Percentiles rank a stretch among this genome's conserved stretches.
These are phyloP conservation scores for Lasiodiplodia gonubiensis DNA, from an alignment of 2,329 filamentous ascomycete genomes.

Conservation along the genomic window DNA sequence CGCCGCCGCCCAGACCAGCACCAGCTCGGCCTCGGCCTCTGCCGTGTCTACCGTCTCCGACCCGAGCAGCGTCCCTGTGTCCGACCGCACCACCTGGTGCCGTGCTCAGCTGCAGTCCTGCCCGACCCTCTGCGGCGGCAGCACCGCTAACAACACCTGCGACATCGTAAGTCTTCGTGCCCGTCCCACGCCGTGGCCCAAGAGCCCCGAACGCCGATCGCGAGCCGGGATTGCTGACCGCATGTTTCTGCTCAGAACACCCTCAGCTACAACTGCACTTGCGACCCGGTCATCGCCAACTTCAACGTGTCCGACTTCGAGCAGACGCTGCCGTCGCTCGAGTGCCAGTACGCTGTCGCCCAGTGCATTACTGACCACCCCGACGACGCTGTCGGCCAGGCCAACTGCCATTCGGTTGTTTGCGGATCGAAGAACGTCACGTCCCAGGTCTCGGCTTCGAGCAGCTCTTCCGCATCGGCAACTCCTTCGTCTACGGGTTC, in stretches of 20 bases:
- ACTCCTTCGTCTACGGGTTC: slow-evolving; percentile 30
- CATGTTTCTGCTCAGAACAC: slow-evolving; percentile 45
- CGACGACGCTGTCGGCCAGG: slow-evolving; percentile 50
- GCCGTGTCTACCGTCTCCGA: slow-evolving; percentile 33
- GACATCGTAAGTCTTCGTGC: slow-evolving; percentile 56
- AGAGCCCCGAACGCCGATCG: slow-evolving; percentile 1
- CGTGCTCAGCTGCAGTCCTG: slow-evolving; percentile 64
- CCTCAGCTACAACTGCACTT: slow-evolving; percentile 63
- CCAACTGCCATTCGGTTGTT: slow-evolving; percentile 53
- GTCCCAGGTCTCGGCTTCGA: slow-evolving; percentile 31
- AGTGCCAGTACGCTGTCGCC: slow-evolving; percentile 30
- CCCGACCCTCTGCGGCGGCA: slow-evolving; percentile 63
- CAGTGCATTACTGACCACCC: slow-evolving; percentile 56
- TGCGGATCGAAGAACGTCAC: slow-evolving; percentile 55
- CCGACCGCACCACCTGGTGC: slow-evolving; percentile 60
- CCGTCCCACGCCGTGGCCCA: not conserved
- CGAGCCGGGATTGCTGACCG: slow-evolving; percentile 34
- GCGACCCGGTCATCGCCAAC: slow-evolving; percentile 57
- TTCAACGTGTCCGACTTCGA: slow-evolving; percentile 63
- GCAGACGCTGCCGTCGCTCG: slow-evolving; percentile 59
- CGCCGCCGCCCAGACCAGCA: slow-evolving; percentile 19
- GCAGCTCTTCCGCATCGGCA: slow-evolving; percentile 35
- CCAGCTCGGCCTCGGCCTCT: slow-evolving; percentile 1
- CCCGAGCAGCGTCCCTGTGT: slow-evolving; percentile 46
- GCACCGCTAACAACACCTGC: slow-evolving; percentile 59